Percentiles rank a stretch among this genome's conserved stretches.
Conservation (phyloP, 768 basidiomycete species). For the Xerocomus potaroensis region DNA sequence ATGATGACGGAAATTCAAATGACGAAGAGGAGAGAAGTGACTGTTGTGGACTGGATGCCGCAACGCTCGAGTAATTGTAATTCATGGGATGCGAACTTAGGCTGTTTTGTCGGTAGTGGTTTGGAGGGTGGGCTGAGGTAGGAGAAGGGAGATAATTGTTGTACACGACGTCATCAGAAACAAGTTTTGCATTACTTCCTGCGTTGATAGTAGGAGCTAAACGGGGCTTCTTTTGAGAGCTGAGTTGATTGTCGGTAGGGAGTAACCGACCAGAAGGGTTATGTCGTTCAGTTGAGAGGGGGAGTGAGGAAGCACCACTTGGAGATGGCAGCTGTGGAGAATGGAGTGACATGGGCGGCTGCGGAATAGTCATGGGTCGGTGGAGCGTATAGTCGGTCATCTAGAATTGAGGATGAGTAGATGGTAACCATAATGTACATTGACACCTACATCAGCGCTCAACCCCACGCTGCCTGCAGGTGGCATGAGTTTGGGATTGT, state of each 20-base stretch:
- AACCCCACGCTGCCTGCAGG: constrained; percentile 18
- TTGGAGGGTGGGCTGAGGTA: constrained; percentile 24
- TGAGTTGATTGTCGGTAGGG: constrained; percentile 22
- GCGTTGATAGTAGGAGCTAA: constrained; percentile 21
- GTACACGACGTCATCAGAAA: constrained; percentile 28
- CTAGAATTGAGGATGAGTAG: constrained; percentile 15
- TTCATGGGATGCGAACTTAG: constrained; percentile 24
- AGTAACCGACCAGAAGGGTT: constrained; percentile 30
- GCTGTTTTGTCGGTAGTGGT: constrained; percentile 27
- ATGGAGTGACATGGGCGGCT: constrained; percentile 31
- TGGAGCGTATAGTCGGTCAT: constrained; percentile 27
- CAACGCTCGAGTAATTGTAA: constrained; percentile 24
- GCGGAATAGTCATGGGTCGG: constrained; percentile 31
- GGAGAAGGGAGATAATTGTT: constrained; percentile 31
- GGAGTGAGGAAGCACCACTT: constrained; percentile 25
- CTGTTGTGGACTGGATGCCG: constrained; percentile 18
- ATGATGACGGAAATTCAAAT: constrained; percentile 30
- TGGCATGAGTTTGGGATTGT: constrained; percentile 17
- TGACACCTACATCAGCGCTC: constrained; percentile 23
- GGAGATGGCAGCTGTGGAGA: constrained; percentile 23
- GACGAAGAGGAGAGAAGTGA: constrained; percentile 20
- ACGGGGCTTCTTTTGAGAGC: constrained; percentile 30
- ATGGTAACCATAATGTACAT: not conserved
- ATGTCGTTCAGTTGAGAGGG: constrained; percentile 32
- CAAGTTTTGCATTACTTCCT: constrained; percentile 23